Percentiles rank a stretch among this genome's conserved stretches.
phyloP scores from a whole-genome alignment of 345 rosid genomes.

The Sonneratia alba region DNA sequence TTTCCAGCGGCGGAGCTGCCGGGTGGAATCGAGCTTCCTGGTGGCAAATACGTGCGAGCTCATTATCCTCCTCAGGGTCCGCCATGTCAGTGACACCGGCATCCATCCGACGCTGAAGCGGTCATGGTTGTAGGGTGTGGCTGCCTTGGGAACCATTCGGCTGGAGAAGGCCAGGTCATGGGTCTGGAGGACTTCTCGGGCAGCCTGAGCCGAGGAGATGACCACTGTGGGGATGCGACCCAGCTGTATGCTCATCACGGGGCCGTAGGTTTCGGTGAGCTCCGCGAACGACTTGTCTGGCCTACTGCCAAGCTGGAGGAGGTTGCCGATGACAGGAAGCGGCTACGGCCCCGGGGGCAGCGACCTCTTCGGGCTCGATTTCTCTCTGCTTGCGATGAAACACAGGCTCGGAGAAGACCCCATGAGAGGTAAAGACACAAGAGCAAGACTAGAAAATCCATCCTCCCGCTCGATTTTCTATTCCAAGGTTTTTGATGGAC shows the following conservation, averaged over 20 bases:
- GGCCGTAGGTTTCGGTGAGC: slow-evolving; percentile 28
- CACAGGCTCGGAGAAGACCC: too few relatives aligned
- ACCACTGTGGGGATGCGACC: slow-evolving; percentile 24
- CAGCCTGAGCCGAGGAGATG: slow-evolving; percentile 10
- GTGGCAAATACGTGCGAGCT: slow-evolving; percentile 12
- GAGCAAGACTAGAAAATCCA: too few relatives aligned
- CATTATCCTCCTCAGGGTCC: slow-evolving; percentile 19
- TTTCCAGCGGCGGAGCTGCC: slow-evolving; percentile 10
- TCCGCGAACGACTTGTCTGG: slow-evolving; percentile 27
- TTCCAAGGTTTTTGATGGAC: too few relatives aligned
- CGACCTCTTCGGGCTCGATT: too few relatives aligned
- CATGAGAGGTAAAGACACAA: too few relatives aligned
- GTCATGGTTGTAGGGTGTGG: slow-evolving; percentile 13
- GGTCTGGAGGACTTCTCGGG: slow-evolving; percentile 23
- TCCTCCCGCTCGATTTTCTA: too few relatives aligned
- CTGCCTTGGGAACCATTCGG: slow-evolving; percentile 14
- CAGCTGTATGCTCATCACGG: slow-evolving; percentile 25
- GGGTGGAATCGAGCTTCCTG: slow-evolving; percentile 14
- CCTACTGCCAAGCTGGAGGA: slow-evolving; percentile 17
- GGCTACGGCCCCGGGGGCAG: slow-evolving; percentile 25
- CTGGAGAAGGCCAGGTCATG: slow-evolving; percentile 20
- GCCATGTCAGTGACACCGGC: slow-evolving; percentile 26
- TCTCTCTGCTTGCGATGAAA: too few relatives aligned
- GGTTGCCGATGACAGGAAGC: slow-evolving; percentile 24
- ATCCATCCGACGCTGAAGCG: slow-evolving; percentile 12